Base-by-base conservation (phyloP, 129 eudicot genomes). In the Lactuca sativa region DNA sequence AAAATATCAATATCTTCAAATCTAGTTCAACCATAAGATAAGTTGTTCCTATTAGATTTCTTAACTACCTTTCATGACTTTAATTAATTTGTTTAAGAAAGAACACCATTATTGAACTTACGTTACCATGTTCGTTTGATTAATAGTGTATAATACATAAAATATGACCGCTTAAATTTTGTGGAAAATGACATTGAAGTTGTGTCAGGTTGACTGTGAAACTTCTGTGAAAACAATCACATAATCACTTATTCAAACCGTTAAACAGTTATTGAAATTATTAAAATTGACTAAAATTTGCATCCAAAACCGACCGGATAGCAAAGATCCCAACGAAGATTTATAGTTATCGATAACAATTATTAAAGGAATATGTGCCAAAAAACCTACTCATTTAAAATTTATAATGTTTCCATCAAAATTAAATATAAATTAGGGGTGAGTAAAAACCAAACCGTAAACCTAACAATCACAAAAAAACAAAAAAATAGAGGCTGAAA, bases 11-110 rank as follows among this genome's bases (percentile, higher is more conserved):
- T 54, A 18, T 68, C 73, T 16, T 16, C 9, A 55, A 38, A 68
- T 68, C 73, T 54, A 54, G 73, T 64, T 64, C 70, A 65, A 65
- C 57, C 6, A 41, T 56, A 36, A 68, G 54, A 54, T 55, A 54
- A 54, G 21, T 68, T 68, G 61, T 53, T 67, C 8, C 36, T 49
- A 15, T 54, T 68, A 40, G 62, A 53, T 68, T 54, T 53, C 4
- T 54, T 68, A 67, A 67, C 73, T 67, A 67, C 51, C 56, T 54
- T 52, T 52, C 44, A 36, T 33, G 12, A 52, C 1, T 34, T 11
- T 44, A 65, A 21, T 44, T 65, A 65, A 47, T 6, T 48, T 47
- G 34, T 18, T 54, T 9, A 11, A 55, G 18, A 67, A 67, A 34
- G 61, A 55, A 16, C 37, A 37, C 49, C 52, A 68, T 54, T 68